Conservation (phyloP, 345 rosid genomes). For the Euphorbia pulcherrima region DNA sequence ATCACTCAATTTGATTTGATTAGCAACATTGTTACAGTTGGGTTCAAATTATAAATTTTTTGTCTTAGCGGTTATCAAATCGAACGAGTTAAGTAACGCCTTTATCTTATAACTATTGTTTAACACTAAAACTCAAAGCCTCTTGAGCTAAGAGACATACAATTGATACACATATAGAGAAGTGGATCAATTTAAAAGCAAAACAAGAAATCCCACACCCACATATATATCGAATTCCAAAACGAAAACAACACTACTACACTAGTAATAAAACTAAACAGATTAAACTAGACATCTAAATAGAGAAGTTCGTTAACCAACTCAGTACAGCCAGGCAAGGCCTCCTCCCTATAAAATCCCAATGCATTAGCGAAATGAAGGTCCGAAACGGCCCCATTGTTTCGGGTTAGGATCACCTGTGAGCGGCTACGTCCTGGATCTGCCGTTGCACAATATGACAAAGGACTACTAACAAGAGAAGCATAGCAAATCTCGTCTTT, state of each 20-base stretch:
- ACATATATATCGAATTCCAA: background rate
- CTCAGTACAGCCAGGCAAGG: conserved; percentile 39
- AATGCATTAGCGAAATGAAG: conserved; percentile 53
- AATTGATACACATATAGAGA: too few relatives aligned
- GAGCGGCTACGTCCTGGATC: conserved; percentile 48
- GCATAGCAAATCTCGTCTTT: conserved; percentile 50
- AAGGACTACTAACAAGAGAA: conserved; percentile 49
- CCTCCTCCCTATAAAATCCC: conserved; percentile 49
- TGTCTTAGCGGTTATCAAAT: too few relatives aligned
- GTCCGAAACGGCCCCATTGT: conserved; percentile 54
- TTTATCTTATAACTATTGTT: too few relatives aligned
- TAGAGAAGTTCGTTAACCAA: conserved; percentile 39
- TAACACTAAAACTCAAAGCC: too few relatives aligned
- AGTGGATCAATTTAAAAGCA: too few relatives aligned
- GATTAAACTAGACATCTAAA: conserved; percentile 15
- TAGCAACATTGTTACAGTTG: too few relatives aligned
- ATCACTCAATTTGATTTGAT: too few relatives aligned
- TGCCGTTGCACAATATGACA: conserved; percentile 24
- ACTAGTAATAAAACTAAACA: conserved; percentile 6
- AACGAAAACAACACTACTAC: background rate
- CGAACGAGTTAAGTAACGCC: too few relatives aligned
- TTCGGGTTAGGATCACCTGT: conserved; percentile 51
- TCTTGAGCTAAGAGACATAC: conserved; percentile 11
- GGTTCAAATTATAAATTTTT: too few relatives aligned
- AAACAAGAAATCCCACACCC: too few relatives aligned